Base-by-base conservation (phyloP, 2,329 filamentous ascomycete species). In the Byssochlamys sp. region DNA sequence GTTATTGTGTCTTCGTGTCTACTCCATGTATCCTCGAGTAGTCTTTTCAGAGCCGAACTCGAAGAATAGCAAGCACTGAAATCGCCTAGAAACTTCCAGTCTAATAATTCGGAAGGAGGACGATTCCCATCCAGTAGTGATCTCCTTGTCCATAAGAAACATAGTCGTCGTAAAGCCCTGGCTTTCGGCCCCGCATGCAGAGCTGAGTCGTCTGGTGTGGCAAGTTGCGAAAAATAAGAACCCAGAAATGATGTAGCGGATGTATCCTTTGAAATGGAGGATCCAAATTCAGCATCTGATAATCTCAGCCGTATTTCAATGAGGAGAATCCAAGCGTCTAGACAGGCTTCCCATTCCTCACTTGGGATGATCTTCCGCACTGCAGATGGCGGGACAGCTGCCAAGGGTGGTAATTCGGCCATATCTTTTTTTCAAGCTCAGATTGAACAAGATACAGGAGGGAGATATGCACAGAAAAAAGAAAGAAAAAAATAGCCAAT, bases 261-360 rank as follows among this genome's bases (percentile, higher is more conserved):
- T 35, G 81, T 78, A 63, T 89, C 83, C 3, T 81, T 79, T 2
- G 72, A 62, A 7, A 83, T 77, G 27, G 74, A 71, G 35, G 71
- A 68, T 52, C 70, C 62, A 60, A 94, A 88, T 0, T 83, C 75
- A 1, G 78, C 66, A 5, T 83, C 78, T 0, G 81, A 65, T 0
- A 88, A 73, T 12, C 81, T 78, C 29, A 94, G 72, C 61, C 91
- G 83, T 2, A 85, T 80, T 55, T 85, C 80, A 5, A 84, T 76
- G 5, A 96, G 79, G 10, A 83, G 76, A 19, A 85, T 75, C 90
- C 90, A 96, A 35, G 89, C 86, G 61, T 88, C 82, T 52, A 95
- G 76, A 69, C 88, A 90, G 31, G 82, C 79, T 62, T 87, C 80
- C 91, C 91, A 96, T 73, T 96, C 89, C 54, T 80, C 75, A 2